These are phyloP conservation scores for Coniochaeta sp. DNA, from an alignment of 2,329 filamentous ascomycete genomes.

Conservation along the genomic window DNA sequence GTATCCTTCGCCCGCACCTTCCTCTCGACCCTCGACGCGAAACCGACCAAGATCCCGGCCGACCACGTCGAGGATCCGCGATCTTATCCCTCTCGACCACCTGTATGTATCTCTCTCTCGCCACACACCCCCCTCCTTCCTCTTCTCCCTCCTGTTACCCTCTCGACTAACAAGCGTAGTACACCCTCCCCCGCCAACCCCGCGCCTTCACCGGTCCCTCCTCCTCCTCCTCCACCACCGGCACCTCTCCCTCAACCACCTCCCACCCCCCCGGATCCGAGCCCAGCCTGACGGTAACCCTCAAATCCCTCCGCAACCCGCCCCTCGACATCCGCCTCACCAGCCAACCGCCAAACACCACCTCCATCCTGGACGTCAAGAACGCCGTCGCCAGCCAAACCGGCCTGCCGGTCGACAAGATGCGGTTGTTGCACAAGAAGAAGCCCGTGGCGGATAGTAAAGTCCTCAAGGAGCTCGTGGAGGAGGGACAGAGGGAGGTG, in stretches of 20 bases:
- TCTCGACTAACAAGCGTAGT: slow-evolving; percentile 35
- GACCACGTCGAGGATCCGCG: slow-evolving; percentile 87
- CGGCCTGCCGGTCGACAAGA: slow-evolving; percentile 63
- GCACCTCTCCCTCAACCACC: slow-evolving; percentile 50
- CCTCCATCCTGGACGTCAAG: slow-evolving; percentile 76
- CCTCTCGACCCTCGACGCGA: slow-evolving; percentile 70
- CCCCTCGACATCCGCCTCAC: slow-evolving; percentile 37
- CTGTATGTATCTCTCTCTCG: slow-evolving; percentile 49
- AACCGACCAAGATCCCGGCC: slow-evolving; percentile 72
- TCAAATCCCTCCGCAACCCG: slow-evolving; percentile 74
- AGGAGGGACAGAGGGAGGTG: slow-evolving; percentile 38
- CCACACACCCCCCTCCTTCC: slow-evolving; percentile 1
- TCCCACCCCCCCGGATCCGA: slow-evolving; percentile 48
- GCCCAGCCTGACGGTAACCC: slow-evolving; percentile 47
- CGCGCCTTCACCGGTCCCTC: slow-evolving; percentile 43
- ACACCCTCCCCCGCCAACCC: slow-evolving; percentile 64
- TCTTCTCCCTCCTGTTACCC: not conserved
- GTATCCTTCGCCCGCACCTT: slow-evolving; percentile 78
- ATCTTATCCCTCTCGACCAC: slow-evolving; percentile 66
- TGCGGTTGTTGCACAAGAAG: slow-evolving; percentile 81
- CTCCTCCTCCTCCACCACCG: slow-evolving; percentile 47
- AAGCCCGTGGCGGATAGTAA: slow-evolving; percentile 77
- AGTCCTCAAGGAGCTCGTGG: slow-evolving; percentile 64
- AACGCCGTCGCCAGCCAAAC: slow-evolving; percentile 57
- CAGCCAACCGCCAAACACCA: slow-evolving; percentile 56